phyloP scores from a whole-genome alignment of 2,329 filamentous ascomycete species.

The Proliferodiscus dingleyae region DNA sequence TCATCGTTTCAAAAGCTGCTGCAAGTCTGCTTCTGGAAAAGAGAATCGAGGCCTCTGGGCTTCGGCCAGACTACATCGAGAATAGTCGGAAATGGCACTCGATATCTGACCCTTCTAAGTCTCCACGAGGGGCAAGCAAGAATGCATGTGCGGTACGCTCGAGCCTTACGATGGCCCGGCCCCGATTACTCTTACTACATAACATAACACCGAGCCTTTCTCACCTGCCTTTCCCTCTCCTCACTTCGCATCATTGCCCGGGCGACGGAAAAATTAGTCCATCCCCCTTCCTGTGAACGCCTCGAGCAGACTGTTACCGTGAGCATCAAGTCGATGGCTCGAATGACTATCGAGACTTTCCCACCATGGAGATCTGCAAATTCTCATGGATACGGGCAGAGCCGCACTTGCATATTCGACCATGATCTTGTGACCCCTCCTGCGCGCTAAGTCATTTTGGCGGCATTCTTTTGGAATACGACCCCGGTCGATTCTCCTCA shows the following conservation, averaged over 20 bases:
- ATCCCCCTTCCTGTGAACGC: neutral
- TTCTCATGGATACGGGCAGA: conserved; percentile 15
- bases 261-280: neutral
- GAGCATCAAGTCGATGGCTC: conserved; percentile 1
- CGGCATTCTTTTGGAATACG: neutral
- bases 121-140: neutral
- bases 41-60: neutral
- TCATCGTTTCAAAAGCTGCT: too few species aligned
- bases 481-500: neutral
- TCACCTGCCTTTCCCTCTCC: neutral
- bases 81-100: neutral
- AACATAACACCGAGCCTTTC: neutral
- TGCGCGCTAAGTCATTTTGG: neutral
- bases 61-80: neutral
- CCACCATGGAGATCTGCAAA: conserved; percentile 1
- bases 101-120: neutral
- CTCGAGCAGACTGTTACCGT: neutral
- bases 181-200: neutral
- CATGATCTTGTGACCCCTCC: neutral
- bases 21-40: neutral
- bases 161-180: neutral
- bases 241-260: neutral
- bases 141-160: neutral
- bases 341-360: neutral
- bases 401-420: conserved; percentile 14